phyloP scores from a whole-genome alignment of 1,139 yeast genomes.

The Saccharomyces hybrid region DNA sequence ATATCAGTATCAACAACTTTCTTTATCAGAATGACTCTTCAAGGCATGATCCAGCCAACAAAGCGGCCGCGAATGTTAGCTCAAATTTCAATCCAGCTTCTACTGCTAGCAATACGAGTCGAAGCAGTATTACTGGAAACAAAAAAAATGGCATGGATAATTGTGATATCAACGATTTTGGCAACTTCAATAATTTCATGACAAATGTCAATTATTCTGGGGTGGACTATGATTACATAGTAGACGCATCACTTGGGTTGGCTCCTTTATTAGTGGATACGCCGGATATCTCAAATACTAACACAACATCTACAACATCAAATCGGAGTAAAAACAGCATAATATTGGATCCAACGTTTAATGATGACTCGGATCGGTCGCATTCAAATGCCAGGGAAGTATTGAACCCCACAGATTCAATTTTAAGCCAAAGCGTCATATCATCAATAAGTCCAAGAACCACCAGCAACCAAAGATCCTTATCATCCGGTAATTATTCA shows the following conservation, averaged over 20 bases:
- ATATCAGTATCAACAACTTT: background rate
- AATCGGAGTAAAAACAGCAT: background rate
- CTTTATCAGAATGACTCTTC: background rate
- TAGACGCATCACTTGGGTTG: slow-evolving; percentile 30
- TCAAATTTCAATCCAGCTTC: background rate
- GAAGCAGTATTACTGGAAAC: background rate
- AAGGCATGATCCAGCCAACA: background rate
- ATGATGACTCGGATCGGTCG: background rate
- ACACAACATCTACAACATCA: background rate
- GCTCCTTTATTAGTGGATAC: slow-evolving; percentile 28
- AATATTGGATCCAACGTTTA: background rate
- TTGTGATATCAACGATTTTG: background rate
- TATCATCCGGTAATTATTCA: background rate
- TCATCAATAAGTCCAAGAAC: background rate
- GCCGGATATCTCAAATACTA: slow-evolving; percentile 7
- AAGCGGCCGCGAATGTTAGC: background rate
- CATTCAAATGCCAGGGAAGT: background rate
- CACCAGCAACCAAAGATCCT: background rate
- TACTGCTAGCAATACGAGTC: background rate
- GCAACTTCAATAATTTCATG: background rate
- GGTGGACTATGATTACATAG: slow-evolving; percentile 21
- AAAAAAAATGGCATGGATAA: background rate
- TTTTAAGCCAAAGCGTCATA: background rate
- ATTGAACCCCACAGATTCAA: background rate
- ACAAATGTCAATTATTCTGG: background rate